Evolutionary conservation across 2,329 filamentous ascomycete genomes (phyloP), one percentile per base, ranked within the genome.

Genomic region (Keithomyces neogunnii): DNA sequence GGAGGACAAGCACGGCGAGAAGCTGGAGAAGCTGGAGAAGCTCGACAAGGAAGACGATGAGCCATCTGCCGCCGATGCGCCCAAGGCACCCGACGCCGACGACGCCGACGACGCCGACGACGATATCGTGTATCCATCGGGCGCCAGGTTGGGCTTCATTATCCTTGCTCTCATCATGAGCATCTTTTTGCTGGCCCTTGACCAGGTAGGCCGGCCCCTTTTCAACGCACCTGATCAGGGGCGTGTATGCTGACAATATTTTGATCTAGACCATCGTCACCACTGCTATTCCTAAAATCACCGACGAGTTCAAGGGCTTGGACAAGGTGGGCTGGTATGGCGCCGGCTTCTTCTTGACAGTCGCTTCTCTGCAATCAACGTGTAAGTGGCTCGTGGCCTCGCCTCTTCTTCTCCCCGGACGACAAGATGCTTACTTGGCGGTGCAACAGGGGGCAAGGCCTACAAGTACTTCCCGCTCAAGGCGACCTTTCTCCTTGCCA

Each of bases 291-390:
- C 77, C 77, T 8, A 75, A 74, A 54, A 80, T 81, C 58, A 79
- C 77, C 1, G 72, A 71, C 55, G 71, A 76, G 40, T 76, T 78
- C 64, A 67, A 75, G 51, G 69, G 73, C 46, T 69, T 80, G 19
- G 69, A 72, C 36, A 74, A 80, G 54, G 72, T 80, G 10, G 74
- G 75, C 28, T 84, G 81, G 81, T 84, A 84, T 56, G 78, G 77
- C 2, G 71, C 76, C 13, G 75, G 75, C 42, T 80, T 75, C 57
- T 77, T 78, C 62, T 66, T 78, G 57, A 74, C 73, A 2, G 60
- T 73, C 32, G 74, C 69, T 8, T 66, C 66, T 52, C 68, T 73
- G 57, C 72, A 75, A 59, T 70, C 71, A 43, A 66, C 68, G 13
- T 75, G 69, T 68, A 63, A 53, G 66, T 59, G 29, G 9, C 26